Percentiles rank a stretch among this genome's conserved stretches.
These are phyloP conservation scores for Cercospora brassicicola DNA, from an alignment of 2,329 filamentous ascomycete species.

Conservation along the genomic window DNA sequence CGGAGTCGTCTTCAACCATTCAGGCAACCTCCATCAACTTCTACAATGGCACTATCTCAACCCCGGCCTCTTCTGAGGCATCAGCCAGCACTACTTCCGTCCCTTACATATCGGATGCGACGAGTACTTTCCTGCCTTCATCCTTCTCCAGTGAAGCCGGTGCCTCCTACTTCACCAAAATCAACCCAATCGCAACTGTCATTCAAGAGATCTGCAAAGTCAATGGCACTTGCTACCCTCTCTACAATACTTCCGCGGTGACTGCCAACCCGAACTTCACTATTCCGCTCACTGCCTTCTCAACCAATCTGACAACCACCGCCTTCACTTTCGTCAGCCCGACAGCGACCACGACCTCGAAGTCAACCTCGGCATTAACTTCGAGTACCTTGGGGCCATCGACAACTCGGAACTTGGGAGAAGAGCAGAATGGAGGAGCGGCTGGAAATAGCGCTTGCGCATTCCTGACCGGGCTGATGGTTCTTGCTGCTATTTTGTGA, in stretches of 20 bases:
- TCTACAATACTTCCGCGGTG: neutral
- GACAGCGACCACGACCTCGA: neutral
- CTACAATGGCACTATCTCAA: neutral
- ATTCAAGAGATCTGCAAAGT: neutral
- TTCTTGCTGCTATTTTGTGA: neutral
- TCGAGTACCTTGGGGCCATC: neutral
- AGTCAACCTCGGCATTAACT: neutral
- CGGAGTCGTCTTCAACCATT: neutral
- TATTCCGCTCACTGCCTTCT: neutral
- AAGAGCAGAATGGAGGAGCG: neutral
- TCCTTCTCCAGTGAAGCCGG: neutral
- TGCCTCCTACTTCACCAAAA: conserved; percentile 1
- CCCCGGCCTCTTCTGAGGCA: neutral
- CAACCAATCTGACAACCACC: neutral
- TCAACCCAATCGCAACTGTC: neutral
- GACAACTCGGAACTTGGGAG: neutral
- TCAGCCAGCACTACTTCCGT: neutral
- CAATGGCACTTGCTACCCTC: neutral
- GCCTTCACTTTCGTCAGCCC: neutral
- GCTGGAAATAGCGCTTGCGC: neutral
- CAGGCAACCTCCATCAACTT: neutral
- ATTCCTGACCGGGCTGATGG: neutral
- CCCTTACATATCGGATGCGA: neutral
- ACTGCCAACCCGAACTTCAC: neutral
- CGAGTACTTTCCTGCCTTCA: neutral